A percentile compares a stretch with the other conserved stretches of the same genome.
phyloP scores from a whole-genome alignment of 108 stramenopile species.

The Pseudonitzschia multiseries region DNA sequence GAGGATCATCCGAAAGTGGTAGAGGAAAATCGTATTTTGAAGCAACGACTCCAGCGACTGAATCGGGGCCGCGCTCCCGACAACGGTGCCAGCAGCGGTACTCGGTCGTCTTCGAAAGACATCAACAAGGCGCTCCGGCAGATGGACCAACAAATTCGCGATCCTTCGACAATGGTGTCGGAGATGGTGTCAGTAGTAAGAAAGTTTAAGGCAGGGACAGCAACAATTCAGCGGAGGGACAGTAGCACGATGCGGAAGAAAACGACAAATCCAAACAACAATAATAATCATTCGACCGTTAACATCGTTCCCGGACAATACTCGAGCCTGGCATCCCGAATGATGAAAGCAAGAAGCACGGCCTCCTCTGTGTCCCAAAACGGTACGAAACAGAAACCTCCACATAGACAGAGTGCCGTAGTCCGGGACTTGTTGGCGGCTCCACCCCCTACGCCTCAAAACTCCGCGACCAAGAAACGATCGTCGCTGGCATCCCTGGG shows the following conservation, averaged over 20 bases:
- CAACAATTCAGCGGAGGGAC: background rate
- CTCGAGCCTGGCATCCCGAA: slow-evolving; percentile 15
- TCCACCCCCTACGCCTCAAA: background rate
- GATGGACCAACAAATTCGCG: background rate
- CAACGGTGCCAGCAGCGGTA: background rate
- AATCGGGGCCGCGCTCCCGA: background rate
- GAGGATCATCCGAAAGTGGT: slow-evolving; percentile 16
- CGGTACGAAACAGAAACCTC: background rate
- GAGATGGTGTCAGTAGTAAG: background rate
- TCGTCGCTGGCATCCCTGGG: slow-evolving; percentile 4
- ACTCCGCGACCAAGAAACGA: background rate
- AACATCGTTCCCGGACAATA: background rate
- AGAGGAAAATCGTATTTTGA: slow-evolving; percentile 8
- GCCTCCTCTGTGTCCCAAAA: background rate
- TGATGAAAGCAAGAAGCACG: background rate
- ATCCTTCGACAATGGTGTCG: background rate
- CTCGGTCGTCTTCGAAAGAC: background rate
- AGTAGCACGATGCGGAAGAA: background rate
- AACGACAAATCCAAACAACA: background rate
- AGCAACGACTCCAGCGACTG: slow-evolving; percentile 5
- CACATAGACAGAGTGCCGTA: background rate
- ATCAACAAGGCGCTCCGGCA: slow-evolving; percentile 5
- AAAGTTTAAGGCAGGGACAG: background rate
- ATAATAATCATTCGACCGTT: background rate
- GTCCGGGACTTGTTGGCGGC: background rate